These are phyloP conservation scores for Nothophaeocryptopus gaeumannii DNA, from an alignment of 2,329 filamentous ascomycete genomes.

Conservation along the genomic window DNA sequence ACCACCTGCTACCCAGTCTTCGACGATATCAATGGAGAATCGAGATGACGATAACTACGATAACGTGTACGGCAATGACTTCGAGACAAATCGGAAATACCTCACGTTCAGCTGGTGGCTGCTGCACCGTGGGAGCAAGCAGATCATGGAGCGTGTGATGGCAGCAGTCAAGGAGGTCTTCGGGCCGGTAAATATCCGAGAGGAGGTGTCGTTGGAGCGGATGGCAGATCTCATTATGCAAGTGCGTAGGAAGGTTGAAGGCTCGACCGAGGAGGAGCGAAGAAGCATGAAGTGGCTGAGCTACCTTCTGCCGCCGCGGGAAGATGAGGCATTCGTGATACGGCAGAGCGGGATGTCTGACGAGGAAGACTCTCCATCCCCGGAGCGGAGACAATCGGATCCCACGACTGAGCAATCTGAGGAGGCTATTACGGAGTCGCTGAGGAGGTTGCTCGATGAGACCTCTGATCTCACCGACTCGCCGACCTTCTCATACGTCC, in stretches of 20 bases:
- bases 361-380: slow-evolving; percentile 31
- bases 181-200: slow-evolving; percentile 80
- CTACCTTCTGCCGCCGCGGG: slow-evolving; percentile 74
- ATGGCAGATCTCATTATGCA: slow-evolving; percentile 78
- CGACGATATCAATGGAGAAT: slow-evolving; percentile 86
- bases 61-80: slow-evolving; percentile 84
- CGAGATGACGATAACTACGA: slow-evolving; percentile 84
- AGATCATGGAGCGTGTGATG: slow-evolving; percentile 77
- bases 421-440: slow-evolving; percentile 53
- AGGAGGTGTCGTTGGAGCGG: slow-evolving; percentile 77
- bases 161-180: slow-evolving; percentile 86
- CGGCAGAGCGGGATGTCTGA: slow-evolving; percentile 74
- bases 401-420: slow-evolving; percentile 21
- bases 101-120: slow-evolving; percentile 98
- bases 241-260: slow-evolving; percentile 82
- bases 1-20: slow-evolving; percentile 58
- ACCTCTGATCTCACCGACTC: slow-evolving; percentile 95
- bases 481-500: slow-evolving; percentile 80
- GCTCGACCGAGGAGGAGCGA: slow-evolving; percentile 62
- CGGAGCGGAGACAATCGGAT: slow-evolving; percentile 18
- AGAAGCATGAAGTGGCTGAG: slow-evolving; percentile 71
- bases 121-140: slow-evolving; percentile 82
- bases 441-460: slow-evolving; percentile 87
- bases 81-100: slow-evolving; percentile 92
- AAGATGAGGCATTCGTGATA: slow-evolving; percentile 79